These are phyloP conservation scores for Backusella psychrophila DNA, from an alignment of 192 early-diverging fungal genomes.

Conservation along the genomic window DNA sequence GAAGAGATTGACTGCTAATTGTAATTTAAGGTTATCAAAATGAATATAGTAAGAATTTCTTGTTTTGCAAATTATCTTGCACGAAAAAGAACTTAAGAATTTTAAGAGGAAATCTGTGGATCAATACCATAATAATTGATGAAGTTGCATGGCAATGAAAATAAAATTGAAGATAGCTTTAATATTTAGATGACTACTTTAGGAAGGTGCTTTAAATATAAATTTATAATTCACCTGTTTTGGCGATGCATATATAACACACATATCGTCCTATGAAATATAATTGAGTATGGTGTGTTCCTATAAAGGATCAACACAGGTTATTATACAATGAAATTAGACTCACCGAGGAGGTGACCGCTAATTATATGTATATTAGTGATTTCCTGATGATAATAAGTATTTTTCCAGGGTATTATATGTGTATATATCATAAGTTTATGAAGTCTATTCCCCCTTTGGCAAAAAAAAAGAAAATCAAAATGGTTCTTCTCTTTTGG, in stretches of 20 bases:
- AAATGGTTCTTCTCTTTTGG: neutral
- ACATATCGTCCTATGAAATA: neutral
- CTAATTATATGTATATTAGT: neutral
- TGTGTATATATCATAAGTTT: neutral
- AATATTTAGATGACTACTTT: neutral
- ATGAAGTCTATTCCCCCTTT: neutral
- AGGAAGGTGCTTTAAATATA: neutral
- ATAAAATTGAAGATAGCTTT: neutral
- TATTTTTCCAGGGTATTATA: neutral
- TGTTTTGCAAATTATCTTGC: neutral
- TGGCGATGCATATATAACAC: neutral
- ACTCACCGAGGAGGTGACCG: neutral
- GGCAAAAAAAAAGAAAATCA: no score
- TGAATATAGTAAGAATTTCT: no score
- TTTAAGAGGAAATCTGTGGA: neutral
- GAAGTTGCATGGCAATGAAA: no score
- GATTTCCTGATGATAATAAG: neutral
- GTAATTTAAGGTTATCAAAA: neutral
- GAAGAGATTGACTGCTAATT: neutral
- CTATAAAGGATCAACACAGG: neutral
- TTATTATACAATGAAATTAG: neutral
- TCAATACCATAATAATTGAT: neutral
- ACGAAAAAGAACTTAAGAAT: neutral
- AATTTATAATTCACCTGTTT: neutral
- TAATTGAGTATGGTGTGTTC: neutral